These are phyloP conservation scores for Aegilops speltoides DNA, from an alignment of 176 grass and related monocot genomes.

Conservation along the genomic window DNA sequence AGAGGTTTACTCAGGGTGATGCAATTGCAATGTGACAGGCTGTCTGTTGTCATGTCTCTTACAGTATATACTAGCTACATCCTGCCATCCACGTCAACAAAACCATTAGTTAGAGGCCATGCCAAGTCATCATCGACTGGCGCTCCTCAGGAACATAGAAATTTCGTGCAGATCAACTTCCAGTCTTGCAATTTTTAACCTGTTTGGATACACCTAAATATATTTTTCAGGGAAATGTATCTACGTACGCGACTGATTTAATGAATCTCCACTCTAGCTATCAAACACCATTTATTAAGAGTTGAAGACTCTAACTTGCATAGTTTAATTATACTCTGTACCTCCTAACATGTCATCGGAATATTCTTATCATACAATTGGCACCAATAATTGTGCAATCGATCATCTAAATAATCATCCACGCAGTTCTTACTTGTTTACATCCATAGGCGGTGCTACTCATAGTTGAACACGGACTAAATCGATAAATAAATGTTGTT, in stretches of 20 bases:
- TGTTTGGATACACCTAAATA: neutral
- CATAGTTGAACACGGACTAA: neutral
- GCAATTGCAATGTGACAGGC: neutral
- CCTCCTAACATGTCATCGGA: neutral
- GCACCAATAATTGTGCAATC: neutral
- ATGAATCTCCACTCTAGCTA: neutral
- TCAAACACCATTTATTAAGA: neutral
- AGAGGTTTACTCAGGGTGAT: neutral
- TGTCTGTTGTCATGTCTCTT: neutral
- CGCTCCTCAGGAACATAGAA: neutral
- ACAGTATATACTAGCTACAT: neutral
- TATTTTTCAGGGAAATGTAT: neutral
- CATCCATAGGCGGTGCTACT: neutral
- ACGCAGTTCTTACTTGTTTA: neutral
- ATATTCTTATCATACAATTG: neutral
- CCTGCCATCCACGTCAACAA: neutral
- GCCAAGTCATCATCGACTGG: neutral
- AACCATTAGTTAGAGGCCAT: constrained; percentile 17
- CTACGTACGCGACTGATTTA: neutral
- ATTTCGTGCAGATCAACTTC: neutral
- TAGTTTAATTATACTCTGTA: neutral
- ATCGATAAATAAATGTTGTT: neutral
- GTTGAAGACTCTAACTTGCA: neutral
- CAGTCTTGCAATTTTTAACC: neutral
- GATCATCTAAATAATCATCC: neutral